These are phyloP conservation scores for Populus nigra DNA, from an alignment of 345 rosid genomes.

Conservation along the genomic window DNA sequence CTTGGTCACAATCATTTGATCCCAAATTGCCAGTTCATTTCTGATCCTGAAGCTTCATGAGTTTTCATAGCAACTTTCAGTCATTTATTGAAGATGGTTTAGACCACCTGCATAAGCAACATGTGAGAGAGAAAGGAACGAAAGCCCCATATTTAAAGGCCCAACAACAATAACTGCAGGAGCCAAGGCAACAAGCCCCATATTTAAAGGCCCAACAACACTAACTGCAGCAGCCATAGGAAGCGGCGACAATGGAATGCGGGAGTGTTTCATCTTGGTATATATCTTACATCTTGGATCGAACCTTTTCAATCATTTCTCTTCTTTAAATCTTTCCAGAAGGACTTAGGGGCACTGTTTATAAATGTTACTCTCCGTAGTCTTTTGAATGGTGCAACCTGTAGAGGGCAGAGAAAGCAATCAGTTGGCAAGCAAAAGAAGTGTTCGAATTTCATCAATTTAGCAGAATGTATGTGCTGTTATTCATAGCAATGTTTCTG, in stretches of 20 bases:
- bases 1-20: not conserved
- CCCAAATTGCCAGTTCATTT: no score
- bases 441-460: not conserved
- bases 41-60: not conserved
- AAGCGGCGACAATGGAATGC: no score
- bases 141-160: not conserved
- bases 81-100: not conserved
- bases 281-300: slow-evolving; percentile 11
- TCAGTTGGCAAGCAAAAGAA: not conserved
- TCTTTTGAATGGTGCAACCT: slow-evolving; percentile 42
- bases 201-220: no score
- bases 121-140: not conserved
- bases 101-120: no score
- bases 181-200: not conserved
- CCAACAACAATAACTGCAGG: not conserved
- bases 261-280: not conserved
- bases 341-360: slow-evolving; percentile 29
- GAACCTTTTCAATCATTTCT: slow-evolving; percentile 30
- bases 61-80: not conserved
- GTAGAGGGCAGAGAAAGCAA: not conserved
- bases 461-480: not conserved
- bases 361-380: slow-evolving; percentile 28
- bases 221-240: no score
- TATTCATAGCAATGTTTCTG: not conserved
- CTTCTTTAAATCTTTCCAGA: slow-evolving; percentile 42